Evolutionary conservation across 179 eudicot species (phyloP), one percentile per base, ranked within the genome.

Genomic region (Drosera spatulata): DNA sequence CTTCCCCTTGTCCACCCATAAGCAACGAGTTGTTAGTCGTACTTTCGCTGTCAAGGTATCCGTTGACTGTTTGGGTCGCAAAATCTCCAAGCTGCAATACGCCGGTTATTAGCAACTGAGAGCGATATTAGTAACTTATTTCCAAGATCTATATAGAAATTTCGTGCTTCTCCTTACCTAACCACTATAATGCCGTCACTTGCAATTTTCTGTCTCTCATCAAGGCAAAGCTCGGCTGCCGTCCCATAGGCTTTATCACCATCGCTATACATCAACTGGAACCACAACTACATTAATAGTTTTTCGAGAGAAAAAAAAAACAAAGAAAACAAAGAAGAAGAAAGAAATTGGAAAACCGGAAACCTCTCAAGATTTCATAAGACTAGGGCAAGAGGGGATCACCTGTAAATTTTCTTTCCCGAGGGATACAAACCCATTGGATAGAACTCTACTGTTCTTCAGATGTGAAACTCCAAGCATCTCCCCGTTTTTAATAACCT

Each of bases 221-320:
- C 93, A 54, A 93, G 39, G 67, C 99, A 86, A 38, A 93, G 99
- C 69, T 93, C 99, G 56, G 84, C 65, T 59, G 95, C 80, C 37
- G 96, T 89, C 61, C 99, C 99, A 66, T 84, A 93, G 61, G 99
- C 99, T 78, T 93, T 89, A 68, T 93, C 99, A 60, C 99, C 99
- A 66, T 93, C 99, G 66, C 81, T 89, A 75, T 89, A 93, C 99
- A 93, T 93, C 75, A 89, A 74, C 99, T 93, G 90, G 61, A 69
- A 63, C 45, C 47, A 73, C 38, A 68, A 44, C 56, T 12, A 41
- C 7, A 47, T 59, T 51, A 37, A 51, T 68, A 54, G 62, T 56
- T 67, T 22, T 49, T 45, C 51, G 56, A 45, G 41, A 63, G 39
- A 49, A 57, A 46, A 53, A 7, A 42, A 10, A 10, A 47, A n/a